Base-by-base conservation (phyloP, 2,329 filamentous ascomycete species). In the Podosphaera fusca region DNA sequence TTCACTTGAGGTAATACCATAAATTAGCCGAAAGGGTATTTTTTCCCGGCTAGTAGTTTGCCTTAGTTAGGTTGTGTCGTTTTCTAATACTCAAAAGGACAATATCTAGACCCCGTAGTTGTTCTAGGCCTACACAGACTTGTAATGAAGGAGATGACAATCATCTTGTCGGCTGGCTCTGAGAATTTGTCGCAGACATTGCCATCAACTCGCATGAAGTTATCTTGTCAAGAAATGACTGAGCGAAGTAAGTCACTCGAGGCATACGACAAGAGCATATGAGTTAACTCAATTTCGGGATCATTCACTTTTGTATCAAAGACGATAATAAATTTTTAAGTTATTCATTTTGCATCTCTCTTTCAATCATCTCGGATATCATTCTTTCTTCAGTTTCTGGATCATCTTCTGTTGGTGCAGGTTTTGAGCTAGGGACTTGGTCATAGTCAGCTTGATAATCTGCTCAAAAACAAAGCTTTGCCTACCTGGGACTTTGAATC, bases 401-500 rank as follows among this genome's bases (percentile, higher is more conserved):
- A 56, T 67, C 61, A 47, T 66, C 64, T 33, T 64, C 65, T 2
- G 64, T 67, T 42, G 65, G 65, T 46, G 64, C 56, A n/a, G 61
- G 62, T 51, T 64, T 59, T 14, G 60, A 60, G 34, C 62, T 67
- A 4, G 59, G 60, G 52, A 64, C 64, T 66, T 33, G n/a, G 42
- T 7, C 10, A 6, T 6, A 38, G n/a, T 61, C 50, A 61, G 55
- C 55, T 40, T 29, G 2, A 45, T 33, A n/a, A 12, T 9, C 8
- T 30, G 21, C 35, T 35, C n/a, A 8, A 33, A 31, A 29, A 2
- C 7, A 34, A 30, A 14, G 42, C 36, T 42, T 12, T 50, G 40
- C 60, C 58, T 58, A 65, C 65, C 60, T 46, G 82, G 81, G 31
- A 75, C 69, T 66, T 80, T 85, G 75, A 78, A 88, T 21, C 73